phyloP scores from a whole-genome alignment of 2,329 filamentous ascomycete genomes.

The Apiospora aurea region DNA sequence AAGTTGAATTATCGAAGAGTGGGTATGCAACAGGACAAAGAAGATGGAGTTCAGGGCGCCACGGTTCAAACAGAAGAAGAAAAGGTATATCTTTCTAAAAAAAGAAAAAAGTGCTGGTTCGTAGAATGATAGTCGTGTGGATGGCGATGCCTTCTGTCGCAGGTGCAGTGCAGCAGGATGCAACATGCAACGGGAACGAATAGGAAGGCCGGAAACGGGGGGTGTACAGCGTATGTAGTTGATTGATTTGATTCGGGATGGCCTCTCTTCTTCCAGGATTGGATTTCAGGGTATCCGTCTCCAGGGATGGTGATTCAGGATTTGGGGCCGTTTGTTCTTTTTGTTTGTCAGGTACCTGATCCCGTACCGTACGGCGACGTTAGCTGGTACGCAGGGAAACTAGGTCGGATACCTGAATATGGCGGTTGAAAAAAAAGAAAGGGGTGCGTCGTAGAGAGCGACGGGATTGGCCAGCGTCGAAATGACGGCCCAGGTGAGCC shows the following conservation, averaged over 20 bases:
- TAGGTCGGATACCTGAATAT: conserved; percentile 18
- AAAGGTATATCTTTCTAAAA: neutral
- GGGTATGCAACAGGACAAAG: neutral
- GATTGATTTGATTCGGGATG: conserved; percentile 17
- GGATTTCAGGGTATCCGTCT: conserved; percentile 12
- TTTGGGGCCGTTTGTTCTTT: conserved; percentile 21
- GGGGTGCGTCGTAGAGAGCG: neutral
- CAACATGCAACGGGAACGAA: conserved; percentile 16
- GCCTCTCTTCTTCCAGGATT: neutral
- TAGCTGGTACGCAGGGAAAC: conserved; percentile 5
- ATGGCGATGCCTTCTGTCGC: conserved; percentile 12
- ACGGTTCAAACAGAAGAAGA: neutral
- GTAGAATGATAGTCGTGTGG: neutral
- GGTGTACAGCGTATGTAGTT: conserved; percentile 17
- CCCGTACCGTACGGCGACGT: conserved; percentile 2
- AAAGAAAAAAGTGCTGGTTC: neutral
- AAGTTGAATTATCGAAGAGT: neutral
- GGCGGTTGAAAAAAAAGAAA: conserved; percentile 19
- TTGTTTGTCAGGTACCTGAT: conserved; percentile 15
- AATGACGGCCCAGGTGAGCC: conserved; percentile 12
- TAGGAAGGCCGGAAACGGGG: conserved; percentile 10
- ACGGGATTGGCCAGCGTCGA: conserved; percentile 6
- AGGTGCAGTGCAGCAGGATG: neutral
- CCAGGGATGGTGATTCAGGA: conserved; percentile 20
- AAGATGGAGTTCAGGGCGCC: conserved; percentile 3